Base-by-base conservation (phyloP, 768 basidiomycete genomes). In the Leccinum ochraceum region DNA sequence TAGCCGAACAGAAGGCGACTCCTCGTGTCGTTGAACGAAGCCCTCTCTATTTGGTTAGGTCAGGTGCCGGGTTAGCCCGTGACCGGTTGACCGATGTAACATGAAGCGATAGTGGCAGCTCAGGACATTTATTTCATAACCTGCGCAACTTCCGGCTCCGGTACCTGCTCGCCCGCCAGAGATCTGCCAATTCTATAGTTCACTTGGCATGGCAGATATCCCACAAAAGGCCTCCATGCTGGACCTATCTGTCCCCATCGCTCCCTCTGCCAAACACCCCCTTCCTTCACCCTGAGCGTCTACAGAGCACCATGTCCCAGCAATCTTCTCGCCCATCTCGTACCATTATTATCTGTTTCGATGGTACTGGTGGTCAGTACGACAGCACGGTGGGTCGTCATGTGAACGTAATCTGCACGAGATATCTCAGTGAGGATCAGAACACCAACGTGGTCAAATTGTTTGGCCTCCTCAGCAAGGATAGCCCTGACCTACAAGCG, bases 371-470 rank as follows among this genome's bases (percentile, higher is more conserved):
- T 2, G 77, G 77, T 57, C 79, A 85, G 64, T 89, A 82, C 62
- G 73, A 78, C 61, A 69, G 73, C 4, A 66, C 71, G 59, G 87
- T 86, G 62, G 32, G 82, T 61, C 60, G 26, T 36, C 26, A 34
- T 10, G 30, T 53, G 22, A 46, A 52, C 4, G 16, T 3, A 13
- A 20, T 34, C 26, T 17, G 14, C 13, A 42, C 9, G 5, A n/a
- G 13, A 13, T 34, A 44, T 22, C 59, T 66, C 36, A 56, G 32
- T 14, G 3, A 20, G 24, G 22, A 20, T 42, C 44, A 83, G 79
- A 87, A 89, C 66, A 85, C 89, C 10, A 90, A 90, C 58, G 81
- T 89, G 37, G 86, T 88, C 57, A 85, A 85, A 67, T 77, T 94
- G 48, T 90, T 88, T 72, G 77, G 81, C 6, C 74, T 92, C 30